Evolutionary conservation across 78 protist genomes (phyloP), one percentile per base, ranked within the genome.

Genomic region (slime mould (Dictyostelium discoideum)): DNA sequence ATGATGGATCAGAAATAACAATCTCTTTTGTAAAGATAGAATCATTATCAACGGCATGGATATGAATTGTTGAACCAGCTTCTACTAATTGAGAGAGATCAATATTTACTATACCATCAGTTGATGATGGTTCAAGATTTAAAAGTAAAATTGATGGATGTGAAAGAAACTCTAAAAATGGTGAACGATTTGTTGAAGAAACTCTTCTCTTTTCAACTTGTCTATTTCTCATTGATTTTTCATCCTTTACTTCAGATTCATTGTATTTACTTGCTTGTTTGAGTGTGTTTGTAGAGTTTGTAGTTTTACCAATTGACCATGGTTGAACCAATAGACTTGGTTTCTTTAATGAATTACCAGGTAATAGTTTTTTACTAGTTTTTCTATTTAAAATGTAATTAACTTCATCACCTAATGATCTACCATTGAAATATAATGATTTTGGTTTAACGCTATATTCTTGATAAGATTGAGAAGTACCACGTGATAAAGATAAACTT

Each of bases 301-400:
- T 72, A 32, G 95, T 90, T 85, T 90, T 63, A 7, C 76, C 54
- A 9, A 90, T 42, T 13, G 85, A 29, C 86, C 85, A 90, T 83
- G 95, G 95, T 72, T 90, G 95, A 46, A 90, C 44, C 3, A 90
- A 42, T 3, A 82, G 2, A 3, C 60, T 67, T 26, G 95, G 95
- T 54, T 90, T 90, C 88, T 90, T 90, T 29, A 90, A 24, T 2
- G 88, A 82, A 24, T 90, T 90, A 29, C 95, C 95, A 50, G 95
- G 95, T 14, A 86, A 65, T 13, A 72, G 14, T 46, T 42, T 74
- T 79, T 92, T 92, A 2, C 85, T 48, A 0, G 39, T 29, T 76
- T 92, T 92, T 32, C 96, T 42, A 76, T 92, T 86, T 39, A 92
- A 63, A 48, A 92, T 84, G 42, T 92, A 92, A 11, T 76, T 84